These are phyloP conservation scores for Erodium maritimum DNA, from an alignment of 345 rosid species.

Conservation along the genomic window DNA sequence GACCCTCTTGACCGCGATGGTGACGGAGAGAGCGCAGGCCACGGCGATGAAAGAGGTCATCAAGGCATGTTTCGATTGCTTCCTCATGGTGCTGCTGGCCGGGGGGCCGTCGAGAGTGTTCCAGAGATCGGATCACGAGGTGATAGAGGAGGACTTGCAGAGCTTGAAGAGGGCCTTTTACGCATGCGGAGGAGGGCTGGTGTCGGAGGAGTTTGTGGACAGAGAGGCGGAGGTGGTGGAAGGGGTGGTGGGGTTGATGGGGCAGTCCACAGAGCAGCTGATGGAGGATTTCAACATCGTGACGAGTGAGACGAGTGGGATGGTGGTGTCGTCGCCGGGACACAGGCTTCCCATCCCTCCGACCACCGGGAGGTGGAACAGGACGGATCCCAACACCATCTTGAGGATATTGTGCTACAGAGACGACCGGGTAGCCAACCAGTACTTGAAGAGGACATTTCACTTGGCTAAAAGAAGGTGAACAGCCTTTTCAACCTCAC, in stretches of 20 bases:
- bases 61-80: slow-evolving; percentile 71
- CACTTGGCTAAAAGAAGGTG: slow-evolving; percentile 55
- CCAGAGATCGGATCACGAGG: slow-evolving; percentile 35
- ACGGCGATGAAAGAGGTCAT: slow-evolving; percentile 66
- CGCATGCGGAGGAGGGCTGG: slow-evolving; percentile 66
- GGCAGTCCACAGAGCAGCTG: slow-evolving; percentile 60
- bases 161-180: slow-evolving; percentile 54
- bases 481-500: too few relatives aligned
- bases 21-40: slow-evolving; percentile 60
- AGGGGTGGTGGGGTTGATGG: slow-evolving; percentile 63
- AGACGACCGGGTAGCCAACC: slow-evolving; percentile 56
- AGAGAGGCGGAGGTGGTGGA: slow-evolving; percentile 65
- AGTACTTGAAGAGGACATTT: slow-evolving; percentile 57
- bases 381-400: slow-evolving; percentile 75
- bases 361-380: slow-evolving; percentile 64
- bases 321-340: slow-evolving; percentile 28
- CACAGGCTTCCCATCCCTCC: slow-evolving; percentile 74
- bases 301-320: slow-evolving; percentile 44
- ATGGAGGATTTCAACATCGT: slow-evolving; percentile 68
- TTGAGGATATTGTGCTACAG: slow-evolving; percentile 70
- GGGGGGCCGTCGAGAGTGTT: slow-evolving; percentile 57
- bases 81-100: slow-evolving; percentile 74
- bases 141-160: slow-evolving; percentile 61
- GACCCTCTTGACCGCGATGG: slow-evolving; percentile 54
- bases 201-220: slow-evolving; percentile 48